Conservation (phyloP, 106 monocot genomes). For the Phalaenopsis aphrodite region DNA sequence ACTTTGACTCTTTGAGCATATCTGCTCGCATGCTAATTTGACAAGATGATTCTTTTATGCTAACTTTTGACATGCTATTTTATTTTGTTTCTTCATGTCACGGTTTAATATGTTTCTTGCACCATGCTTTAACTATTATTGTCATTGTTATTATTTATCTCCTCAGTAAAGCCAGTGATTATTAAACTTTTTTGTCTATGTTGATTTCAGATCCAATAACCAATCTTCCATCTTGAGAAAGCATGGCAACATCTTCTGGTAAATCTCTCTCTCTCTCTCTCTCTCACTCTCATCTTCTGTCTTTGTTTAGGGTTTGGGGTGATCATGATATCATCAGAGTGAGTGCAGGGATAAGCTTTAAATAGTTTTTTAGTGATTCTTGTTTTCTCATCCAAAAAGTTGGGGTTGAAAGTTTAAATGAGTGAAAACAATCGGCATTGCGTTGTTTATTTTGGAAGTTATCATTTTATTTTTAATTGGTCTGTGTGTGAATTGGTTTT, state of each 20-base stretch:
- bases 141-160: not conserved
- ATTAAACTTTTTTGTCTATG: not conserved
- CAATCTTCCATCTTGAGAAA: not conserved
- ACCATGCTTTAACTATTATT: not conserved
- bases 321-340: too few relatives aligned
- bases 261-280: not conserved
- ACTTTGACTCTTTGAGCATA: not conserved
- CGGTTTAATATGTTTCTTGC: not conserved
- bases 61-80: not conserved
- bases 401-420: not conserved
- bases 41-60: not conserved
- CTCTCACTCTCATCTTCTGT: too few relatives aligned
- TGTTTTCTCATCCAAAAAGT: not conserved
- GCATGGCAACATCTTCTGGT: conserved; percentile 9
- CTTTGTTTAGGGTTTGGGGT: not conserved
- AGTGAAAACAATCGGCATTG: not conserved
- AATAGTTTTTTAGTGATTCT: not conserved
- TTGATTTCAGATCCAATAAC: not conserved
- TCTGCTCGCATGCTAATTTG: not conserved
- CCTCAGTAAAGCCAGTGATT: not conserved
- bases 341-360: not conserved
- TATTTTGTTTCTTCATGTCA: not conserved
- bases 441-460: not conserved
- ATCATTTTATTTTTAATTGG: not conserved
- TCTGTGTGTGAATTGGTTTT: not conserved